Base-by-base conservation (phyloP, 306 rosid species). In the Cucurbita argyrosperma region DNA sequence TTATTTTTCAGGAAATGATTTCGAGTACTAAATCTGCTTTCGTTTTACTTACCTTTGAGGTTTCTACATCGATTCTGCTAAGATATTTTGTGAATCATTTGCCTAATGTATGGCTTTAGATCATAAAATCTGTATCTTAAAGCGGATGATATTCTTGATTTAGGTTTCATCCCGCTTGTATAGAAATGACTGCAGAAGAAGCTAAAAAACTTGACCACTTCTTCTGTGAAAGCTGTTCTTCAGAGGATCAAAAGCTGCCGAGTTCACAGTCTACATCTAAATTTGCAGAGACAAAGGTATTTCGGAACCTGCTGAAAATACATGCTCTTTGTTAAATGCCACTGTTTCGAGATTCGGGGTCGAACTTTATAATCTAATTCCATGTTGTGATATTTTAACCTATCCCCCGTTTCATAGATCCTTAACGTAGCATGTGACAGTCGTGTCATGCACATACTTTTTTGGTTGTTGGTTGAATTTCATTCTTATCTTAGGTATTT, bases 91-190 rank as follows among this genome's bases (percentile, higher is more conserved):
- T 47, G 40, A 67, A 67, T 7, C 57, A 8, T 47, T 46, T 7
- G 21, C 21, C 4, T 1, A 7, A 45, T 68, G 23, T 67, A 46
- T 50, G 40, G 57, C 11, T 45, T n/a, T 68, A 45, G 47, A 21
- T 12, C 54, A 23, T 30, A 8, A 68, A 47, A 16, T 50, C 10
- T 50, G n/a, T 19, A 13, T 47, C n/a, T 47, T 68, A 18, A 68
- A 49, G 37, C 6, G 43, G 74, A 68, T 68, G 23, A 68, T 68
- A 21, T 47, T 46, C 43, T 68, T 89, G 80, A 83, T 94, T 80
- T 90, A 95, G 99, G 99, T 95, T 95, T 81, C 99, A 95, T 81
- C 99, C 99, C 84, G 89, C 90, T 80, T 95, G 99, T 87, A 89
- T 95, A 88, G 96, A 95, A 89, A 95, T 95, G 99, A 86, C 90